Evolutionary conservation across 75 land plant genomes (phyloP).

Genomic region (Cryptomeria japonica): DNA sequence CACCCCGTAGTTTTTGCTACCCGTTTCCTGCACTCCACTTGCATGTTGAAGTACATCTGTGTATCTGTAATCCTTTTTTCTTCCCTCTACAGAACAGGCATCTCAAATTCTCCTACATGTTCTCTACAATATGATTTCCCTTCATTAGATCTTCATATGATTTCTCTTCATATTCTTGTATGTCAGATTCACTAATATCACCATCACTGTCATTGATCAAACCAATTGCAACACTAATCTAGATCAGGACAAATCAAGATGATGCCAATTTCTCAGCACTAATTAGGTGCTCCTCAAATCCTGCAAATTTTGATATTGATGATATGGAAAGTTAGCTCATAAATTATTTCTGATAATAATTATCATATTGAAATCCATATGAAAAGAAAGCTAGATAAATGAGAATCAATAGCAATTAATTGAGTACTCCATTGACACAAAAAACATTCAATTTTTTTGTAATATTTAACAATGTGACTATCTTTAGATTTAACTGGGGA

Average conservation of each 20-base stretch:
- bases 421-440: no score
- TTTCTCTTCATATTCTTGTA: constrained; percentile 37
- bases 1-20: constrained; percentile 26
- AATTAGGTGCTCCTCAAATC: background rate
- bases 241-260: background rate
- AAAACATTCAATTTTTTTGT: no score
- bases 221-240: background rate
- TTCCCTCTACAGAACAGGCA: constrained; percentile 76
- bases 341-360: no score
- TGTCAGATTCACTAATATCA: constrained; percentile 64
- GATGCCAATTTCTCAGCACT: background rate
- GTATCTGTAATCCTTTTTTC: constrained; percentile 52
- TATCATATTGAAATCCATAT: no score
- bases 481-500: no score
- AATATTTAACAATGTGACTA: no score
- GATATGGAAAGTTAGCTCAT: background rate
- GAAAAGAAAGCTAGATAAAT: no score
- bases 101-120: no score
- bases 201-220: background rate
- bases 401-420: no score
- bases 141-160: constrained; percentile 28
- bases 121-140: no score
- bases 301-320: background rate
- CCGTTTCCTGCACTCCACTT: constrained; percentile 46
- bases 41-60: constrained; percentile 82